These are phyloP conservation scores for Sphagnum magellanicum DNA, from an alignment of 228 moss, liverwort and hornwort species.

Conservation along the genomic window DNA sequence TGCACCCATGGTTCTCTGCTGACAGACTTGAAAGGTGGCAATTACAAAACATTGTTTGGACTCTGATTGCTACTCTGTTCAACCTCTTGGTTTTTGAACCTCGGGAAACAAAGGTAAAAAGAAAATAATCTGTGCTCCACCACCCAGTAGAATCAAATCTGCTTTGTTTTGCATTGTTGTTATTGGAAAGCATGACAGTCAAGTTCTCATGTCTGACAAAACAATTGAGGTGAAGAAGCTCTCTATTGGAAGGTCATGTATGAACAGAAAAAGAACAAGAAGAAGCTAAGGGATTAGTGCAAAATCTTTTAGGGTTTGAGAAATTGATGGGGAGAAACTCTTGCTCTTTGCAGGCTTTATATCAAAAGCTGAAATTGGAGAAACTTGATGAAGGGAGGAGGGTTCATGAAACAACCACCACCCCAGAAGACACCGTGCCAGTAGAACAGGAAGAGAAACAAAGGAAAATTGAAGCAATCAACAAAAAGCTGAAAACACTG, in stretches of 20 bases:
- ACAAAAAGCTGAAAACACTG: conserved; percentile 27
- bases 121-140: too few species aligned
- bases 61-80: conserved; percentile 19
- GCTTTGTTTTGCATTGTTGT: too few species aligned
- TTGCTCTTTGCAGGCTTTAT: conserved; percentile 38
- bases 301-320: too few species aligned
- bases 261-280: too few species aligned
- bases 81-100: conserved; percentile 26
- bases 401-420: conserved; percentile 17
- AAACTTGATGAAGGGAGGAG: conserved; percentile 27
- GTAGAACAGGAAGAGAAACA: conserved; percentile 29
- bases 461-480: conserved; percentile 23
- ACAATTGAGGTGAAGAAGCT: too few species aligned
- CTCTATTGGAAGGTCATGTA: too few species aligned
- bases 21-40: conserved; percentile 4
- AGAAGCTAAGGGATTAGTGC: too few species aligned
- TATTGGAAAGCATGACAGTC: too few species aligned
- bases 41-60: conserved; percentile 17
- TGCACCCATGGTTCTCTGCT: conserved; percentile 25
- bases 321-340: neutral
- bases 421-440: conserved; percentile 24
- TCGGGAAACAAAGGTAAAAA: conserved; percentile 19
- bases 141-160: too few species aligned
- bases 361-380: conserved; percentile 50
- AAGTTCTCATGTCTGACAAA: too few species aligned